A percentile compares a stretch with the other conserved stretches of the same genome.
Conservation (phyloP, 139 green algal genomes). For the Picochlorum sp. region DNA sequence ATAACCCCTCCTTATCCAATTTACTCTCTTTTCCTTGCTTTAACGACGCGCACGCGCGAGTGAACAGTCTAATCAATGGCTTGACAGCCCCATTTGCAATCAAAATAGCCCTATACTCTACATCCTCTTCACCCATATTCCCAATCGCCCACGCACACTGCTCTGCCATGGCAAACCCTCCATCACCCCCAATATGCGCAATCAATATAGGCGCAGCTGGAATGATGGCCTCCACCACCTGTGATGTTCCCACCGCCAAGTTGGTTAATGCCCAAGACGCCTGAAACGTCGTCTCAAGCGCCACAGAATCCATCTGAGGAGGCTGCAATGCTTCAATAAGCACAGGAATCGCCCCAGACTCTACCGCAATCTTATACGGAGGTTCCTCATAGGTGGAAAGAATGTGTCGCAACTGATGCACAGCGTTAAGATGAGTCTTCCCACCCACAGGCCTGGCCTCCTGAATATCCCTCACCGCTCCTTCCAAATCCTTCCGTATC, state of each 20-base stretch:
- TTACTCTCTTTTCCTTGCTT: not conserved
- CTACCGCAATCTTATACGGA: slow-evolving; percentile 1
- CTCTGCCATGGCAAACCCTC: slow-evolving; percentile 34
- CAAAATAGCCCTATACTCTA: slow-evolving; percentile 23
- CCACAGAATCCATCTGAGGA: slow-evolving; percentile 2
- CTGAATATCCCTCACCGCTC: slow-evolving; percentile 3
- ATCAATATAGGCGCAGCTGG: slow-evolving; percentile 36
- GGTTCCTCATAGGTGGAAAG: slow-evolving; percentile 20
- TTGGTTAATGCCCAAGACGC: slow-evolving; percentile 41
- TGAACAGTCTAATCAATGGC: slow-evolving; percentile 20
- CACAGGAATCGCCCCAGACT: slow-evolving; percentile 21
- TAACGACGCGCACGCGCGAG: not conserved
- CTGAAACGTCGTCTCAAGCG: slow-evolving; percentile 30
- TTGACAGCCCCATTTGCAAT: slow-evolving; percentile 31
- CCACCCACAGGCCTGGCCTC: slow-evolving; percentile 17
- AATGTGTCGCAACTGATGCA: slow-evolving; percentile 19
- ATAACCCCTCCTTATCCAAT: slow-evolving; percentile 7
- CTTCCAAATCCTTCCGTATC: not conserved
- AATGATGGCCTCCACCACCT: slow-evolving; percentile 30
- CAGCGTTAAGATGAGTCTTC: slow-evolving; percentile 4
- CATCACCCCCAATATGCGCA: slow-evolving; percentile 23
- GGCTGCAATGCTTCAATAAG: slow-evolving; percentile 26
- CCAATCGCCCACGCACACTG: slow-evolving; percentile 44
- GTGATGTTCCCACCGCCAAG: slow-evolving; percentile 25
- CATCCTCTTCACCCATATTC: slow-evolving; percentile 35